A percentile compares a stretch with the other conserved stretches of the same genome.
Evolutionary conservation across 2,329 filamentous ascomycete species (phyloP).

Genomic region (Phialophora verrucosa): DNA sequence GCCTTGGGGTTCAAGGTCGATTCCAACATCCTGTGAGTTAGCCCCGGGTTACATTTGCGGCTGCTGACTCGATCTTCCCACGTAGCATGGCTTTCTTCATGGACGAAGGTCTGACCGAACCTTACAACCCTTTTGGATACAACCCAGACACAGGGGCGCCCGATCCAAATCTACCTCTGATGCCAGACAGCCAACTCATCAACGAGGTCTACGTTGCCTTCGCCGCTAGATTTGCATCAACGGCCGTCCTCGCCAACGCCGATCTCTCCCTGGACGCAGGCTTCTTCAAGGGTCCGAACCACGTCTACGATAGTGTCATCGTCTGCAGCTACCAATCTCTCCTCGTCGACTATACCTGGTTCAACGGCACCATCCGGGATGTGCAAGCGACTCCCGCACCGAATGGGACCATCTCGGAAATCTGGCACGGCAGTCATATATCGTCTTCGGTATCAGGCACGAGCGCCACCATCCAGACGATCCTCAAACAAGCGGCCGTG

Average conservation of each 20-base stretch:
- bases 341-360: constrained; percentile 26
- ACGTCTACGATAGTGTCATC: constrained; percentile 12
- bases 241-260: constrained; percentile 13
- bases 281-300: constrained; percentile 9
- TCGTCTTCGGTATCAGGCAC: constrained; percentile 7
- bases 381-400: not conserved
- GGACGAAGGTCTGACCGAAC: constrained; percentile 9
- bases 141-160: constrained; percentile 15
- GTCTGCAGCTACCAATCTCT: constrained; percentile 16
- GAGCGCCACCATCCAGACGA: constrained; percentile 12
- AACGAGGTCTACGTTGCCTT: constrained; percentile 24
- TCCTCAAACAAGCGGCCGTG: constrained; percentile 22
- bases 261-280: constrained; percentile 14
- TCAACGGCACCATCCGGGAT: constrained; percentile 18
- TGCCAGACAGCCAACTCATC: constrained; percentile 23
- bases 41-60: too few species aligned
- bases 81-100: constrained; percentile 22
- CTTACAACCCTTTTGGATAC: constrained; percentile 23
- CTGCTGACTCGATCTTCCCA: not conserved
- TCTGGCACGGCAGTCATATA: constrained; percentile 19
- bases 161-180: not conserved
- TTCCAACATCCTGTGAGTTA: constrained; percentile 23
- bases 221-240: constrained; percentile 13
- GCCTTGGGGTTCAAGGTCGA: constrained; percentile 18
- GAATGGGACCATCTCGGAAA: constrained; percentile 26